Evolutionary conservation across 2,329 filamentous ascomycete species (phyloP), one percentile per base, ranked within the genome.

Genomic region (Colletotrichum sansevieriae): DNA sequence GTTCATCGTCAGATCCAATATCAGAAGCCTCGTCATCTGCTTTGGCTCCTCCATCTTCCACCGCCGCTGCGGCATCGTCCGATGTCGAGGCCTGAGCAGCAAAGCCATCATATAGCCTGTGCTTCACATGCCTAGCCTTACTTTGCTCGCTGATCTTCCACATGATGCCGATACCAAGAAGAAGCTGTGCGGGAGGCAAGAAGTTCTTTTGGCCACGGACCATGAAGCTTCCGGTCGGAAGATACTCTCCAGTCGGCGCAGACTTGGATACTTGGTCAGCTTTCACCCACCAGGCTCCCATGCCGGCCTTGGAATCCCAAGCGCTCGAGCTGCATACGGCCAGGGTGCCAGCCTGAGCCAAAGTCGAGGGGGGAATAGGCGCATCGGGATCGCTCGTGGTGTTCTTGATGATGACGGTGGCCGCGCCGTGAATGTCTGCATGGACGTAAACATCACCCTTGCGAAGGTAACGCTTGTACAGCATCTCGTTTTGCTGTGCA

Each of bases 231-330:
- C 95, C 96, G 0, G 88, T 84, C 0, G 90, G 87, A 7, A 99
- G 80, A 73, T 93, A 95, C 72, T 97, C 95, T 25, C 95, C 95
- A 0, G 88, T 89, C 1, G 90, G 85, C 0, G 92, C 91, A 39
- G 90, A 93, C 80, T 98, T 98, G 10, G 92, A 94, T 0, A 99
- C 93, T 78, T 98, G 95, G 62, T 95, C 91, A 2, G 93, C 91
- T 70, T 91, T 90, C 0, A 97, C 95, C 96, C 96, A 99, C 91
- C 93, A 99, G 9, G 95, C 95, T 18, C 92, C 91, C 92, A 98
- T 97, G 15, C 94, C 89, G 9, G 95, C 95, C 79, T 99, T 99
- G 1, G 93, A 95, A 70, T 98, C 96, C 96, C 96, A 99, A 0
- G 95, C 96, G 65, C 85, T 91, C 1, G 94, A 98, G 9, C 93